Evolutionary conservation across 2,329 filamentous ascomycete genomes (phyloP), one percentile per base, ranked within the genome.

Genomic region (Lasiodiplodia hormozganensis): DNA sequence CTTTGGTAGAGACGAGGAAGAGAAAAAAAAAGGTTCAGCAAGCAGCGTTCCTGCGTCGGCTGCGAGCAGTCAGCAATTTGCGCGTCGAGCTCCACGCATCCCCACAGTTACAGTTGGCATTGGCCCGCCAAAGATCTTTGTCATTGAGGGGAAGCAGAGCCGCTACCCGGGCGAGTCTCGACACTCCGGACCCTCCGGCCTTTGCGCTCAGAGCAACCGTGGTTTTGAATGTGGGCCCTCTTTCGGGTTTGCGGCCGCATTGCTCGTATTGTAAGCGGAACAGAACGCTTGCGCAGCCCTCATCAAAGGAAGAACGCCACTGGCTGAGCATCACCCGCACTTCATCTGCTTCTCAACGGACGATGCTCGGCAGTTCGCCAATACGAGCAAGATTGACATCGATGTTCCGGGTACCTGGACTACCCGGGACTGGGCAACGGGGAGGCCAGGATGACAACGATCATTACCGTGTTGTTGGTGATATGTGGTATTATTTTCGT

Each of bases 371-470:
- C n/a, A 31, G 31, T 18, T 23, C 14, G 58, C 58, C 18, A 62
- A 62, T 62, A 51, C 58, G 43, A 62, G 31, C 28, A 31, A 38
- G 60, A 64, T 64, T 64, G n/a, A 7, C 60, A 28, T 23, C 51
- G 28, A 64, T 64, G 60, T 31, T n/a, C 58, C 58, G 58, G 58
- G 58, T 25, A 62, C 31, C 58, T 31, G 58, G 40, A 62, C 47
- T 62, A 34, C 23, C 40, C 40, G 18, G 28, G 58, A 4, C 58
- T 62, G 43, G 58, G 40, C 58, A 12, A 34, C 14, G 28, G 10
- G 43, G 34, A 31, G 58, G 5, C 36, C 58, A n/a, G 58, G 25
- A 51, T 51, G 25, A 0, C 47, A 64, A 52, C 43, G 47, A 64
- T 64, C 60, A 36, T 31, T 38, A 38, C 43, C 47, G 12, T 23